phyloP scores from a whole-genome alignment of 306 rosid species.

The Echinosophora koreensis region DNA sequence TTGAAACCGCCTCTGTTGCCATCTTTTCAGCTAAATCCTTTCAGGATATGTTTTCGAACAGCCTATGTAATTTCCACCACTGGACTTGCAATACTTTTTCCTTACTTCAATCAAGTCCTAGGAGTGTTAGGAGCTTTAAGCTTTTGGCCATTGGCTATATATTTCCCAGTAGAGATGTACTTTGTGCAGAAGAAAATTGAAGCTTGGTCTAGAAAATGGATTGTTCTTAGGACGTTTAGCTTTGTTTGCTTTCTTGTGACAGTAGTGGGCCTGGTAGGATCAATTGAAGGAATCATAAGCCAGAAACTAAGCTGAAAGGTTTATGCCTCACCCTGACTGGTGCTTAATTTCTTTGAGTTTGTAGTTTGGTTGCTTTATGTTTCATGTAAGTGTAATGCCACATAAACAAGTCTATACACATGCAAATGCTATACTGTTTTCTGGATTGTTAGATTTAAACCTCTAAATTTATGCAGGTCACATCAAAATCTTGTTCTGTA shows the following conservation, averaged over 20 bases:
- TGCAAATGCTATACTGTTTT: neutral
- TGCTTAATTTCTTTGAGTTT: slow-evolving; percentile 21
- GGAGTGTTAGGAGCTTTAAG: slow-evolving; percentile 82
- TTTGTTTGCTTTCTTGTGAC: slow-evolving; percentile 70
- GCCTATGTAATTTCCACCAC: slow-evolving; percentile 78
- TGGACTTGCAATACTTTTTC: slow-evolving; percentile 73
- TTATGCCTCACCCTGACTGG: neutral
- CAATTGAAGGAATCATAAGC: slow-evolving; percentile 73
- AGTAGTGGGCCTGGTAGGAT: slow-evolving; percentile 66
- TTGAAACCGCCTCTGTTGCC: slow-evolving; percentile 66
- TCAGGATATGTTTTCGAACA: slow-evolving; percentile 76
- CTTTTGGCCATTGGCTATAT: slow-evolving; percentile 87
- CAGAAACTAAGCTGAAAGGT: slow-evolving; percentile 56
- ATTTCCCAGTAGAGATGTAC: slow-evolving; percentile 92
- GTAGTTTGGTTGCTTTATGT: slow-evolving; percentile 1
- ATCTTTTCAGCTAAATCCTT: slow-evolving; percentile 52
- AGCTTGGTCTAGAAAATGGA: slow-evolving; percentile 80
- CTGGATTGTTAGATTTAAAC: neutral
- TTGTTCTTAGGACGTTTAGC: slow-evolving; percentile 67
- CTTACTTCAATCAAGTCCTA: slow-evolving; percentile 82
- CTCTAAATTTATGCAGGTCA: neutral
- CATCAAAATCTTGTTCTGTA: neutral
- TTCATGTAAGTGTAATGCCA: slow-evolving; percentile 32
- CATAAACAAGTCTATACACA: slow-evolving; percentile 6
- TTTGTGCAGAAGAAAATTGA: slow-evolving; percentile 71